phyloP scores from a whole-genome alignment of 176 grass and related monocot species.

The Bolboschoenus planiculmis region DNA sequence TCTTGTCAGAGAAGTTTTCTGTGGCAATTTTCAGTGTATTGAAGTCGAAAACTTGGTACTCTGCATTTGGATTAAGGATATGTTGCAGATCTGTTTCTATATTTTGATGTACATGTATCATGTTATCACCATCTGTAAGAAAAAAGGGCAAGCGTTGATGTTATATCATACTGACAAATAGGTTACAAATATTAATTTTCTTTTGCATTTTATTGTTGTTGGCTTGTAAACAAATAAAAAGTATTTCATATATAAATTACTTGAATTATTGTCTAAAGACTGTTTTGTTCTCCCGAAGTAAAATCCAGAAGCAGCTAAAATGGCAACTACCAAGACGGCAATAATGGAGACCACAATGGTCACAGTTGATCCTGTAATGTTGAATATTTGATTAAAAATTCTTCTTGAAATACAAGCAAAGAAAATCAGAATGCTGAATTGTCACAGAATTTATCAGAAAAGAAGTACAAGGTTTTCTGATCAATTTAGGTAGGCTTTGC shows the following conservation, averaged over 20 bases:
- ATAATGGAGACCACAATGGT: not conserved
- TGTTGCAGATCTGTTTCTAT: constrained; percentile 7
- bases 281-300: not conserved
- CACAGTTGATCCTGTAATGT: not conserved
- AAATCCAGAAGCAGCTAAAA: not conserved
- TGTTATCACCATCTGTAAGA: not conserved
- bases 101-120: not conserved
- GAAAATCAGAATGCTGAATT: too few relatives aligned
- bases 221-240: not conserved
- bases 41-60: not conserved
- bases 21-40: constrained; percentile 4
- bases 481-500: too few relatives aligned
- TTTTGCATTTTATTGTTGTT: not conserved
- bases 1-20: constrained; percentile 6
- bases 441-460: too few relatives aligned
- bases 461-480: too few relatives aligned
- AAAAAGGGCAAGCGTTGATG: not conserved
- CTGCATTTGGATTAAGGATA: constrained; percentile 13
- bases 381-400: too few relatives aligned
- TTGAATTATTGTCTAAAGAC: not conserved
- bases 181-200: not conserved
- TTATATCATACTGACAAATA: not conserved
- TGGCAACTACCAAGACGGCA: not conserved
- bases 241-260: not conserved
- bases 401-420: too few relatives aligned